Evolutionary conservation across 148 eudicot genomes (phyloP).

Genomic region (Bassia scoparia): DNA sequence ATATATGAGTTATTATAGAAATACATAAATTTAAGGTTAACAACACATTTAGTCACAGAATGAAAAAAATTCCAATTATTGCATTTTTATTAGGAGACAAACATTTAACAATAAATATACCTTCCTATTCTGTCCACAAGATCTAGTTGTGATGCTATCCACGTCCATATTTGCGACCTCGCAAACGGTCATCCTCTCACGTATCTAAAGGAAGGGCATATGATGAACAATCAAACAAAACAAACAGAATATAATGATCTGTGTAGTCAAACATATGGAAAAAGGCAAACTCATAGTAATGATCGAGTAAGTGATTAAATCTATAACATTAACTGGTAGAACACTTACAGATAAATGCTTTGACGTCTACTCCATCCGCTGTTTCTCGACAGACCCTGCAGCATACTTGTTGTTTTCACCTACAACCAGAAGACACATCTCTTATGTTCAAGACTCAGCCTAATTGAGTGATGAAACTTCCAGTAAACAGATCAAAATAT

Average conservation of each 20-base stretch:
- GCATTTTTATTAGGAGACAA: not conserved
- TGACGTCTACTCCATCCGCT: conserved; percentile 71
- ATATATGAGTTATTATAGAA: not conserved
- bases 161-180: conserved; percentile 88
- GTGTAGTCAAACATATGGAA: not conserved
- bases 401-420: conserved; percentile 67
- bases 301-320: conserved; percentile 8
- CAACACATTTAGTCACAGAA: not conserved
- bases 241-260: not conserved
- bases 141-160: conserved; percentile 83
- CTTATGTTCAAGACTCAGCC: not conserved
- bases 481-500: not conserved
- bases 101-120: conserved; percentile 25
- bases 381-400: conserved; percentile 50
- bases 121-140: conserved; percentile 92
- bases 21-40: not conserved
- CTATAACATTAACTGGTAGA: conserved; percentile 9
- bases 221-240: not conserved
- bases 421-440: conserved; percentile 26
- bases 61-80: too few species aligned
- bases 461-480: conserved; percentile 2
- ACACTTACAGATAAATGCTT: conserved; percentile 74
- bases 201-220: conserved; percentile 48
- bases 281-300: not conserved
- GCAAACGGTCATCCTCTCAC: conserved; percentile 99